Evolutionary conservation across 1,284 basidiomycete species (phyloP).

Genomic region (Peniophora sp.): DNA sequence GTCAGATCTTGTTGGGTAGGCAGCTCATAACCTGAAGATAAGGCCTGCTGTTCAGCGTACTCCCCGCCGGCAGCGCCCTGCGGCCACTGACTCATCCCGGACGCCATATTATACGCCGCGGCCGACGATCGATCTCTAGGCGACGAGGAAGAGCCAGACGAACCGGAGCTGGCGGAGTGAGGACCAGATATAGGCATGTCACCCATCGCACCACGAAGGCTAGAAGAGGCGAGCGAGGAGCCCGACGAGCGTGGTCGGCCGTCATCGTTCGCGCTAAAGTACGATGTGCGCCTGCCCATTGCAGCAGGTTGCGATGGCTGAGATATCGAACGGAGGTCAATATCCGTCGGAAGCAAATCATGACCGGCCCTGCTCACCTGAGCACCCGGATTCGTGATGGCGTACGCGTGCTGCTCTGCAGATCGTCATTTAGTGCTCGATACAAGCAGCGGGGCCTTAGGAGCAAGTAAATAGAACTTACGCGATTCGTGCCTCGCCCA

Average conservation of each 20-base stretch:
- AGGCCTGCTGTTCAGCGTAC: slow-evolving; percentile 3
- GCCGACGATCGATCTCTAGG: slow-evolving; percentile 15
- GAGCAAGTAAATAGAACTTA: no score
- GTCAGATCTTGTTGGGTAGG: slow-evolving; percentile 3
- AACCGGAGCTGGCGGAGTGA: slow-evolving; percentile 21
- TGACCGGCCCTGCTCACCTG: no score
- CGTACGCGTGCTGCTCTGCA: no score
- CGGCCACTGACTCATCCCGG: slow-evolving; percentile 14
- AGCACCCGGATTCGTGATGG: no score
- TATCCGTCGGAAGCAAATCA: no score
- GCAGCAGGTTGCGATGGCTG: no score
- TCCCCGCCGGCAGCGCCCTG: slow-evolving; percentile 9
- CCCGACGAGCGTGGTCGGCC: slow-evolving; percentile 20
- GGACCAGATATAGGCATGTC: slow-evolving; percentile 33
- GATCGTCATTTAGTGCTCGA: no score
- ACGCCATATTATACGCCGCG: slow-evolving; percentile 8
- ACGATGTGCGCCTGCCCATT: no score
- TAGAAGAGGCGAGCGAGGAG: slow-evolving; percentile 39
- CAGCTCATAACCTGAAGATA: slow-evolving; percentile 9
- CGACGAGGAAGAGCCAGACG: slow-evolving; percentile 24
- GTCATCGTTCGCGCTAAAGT: slow-evolving; percentile 3
- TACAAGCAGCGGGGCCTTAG: no score
- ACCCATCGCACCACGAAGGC: slow-evolving; percentile 56
- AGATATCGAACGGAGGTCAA: no score
- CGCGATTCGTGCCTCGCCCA: no score